phyloP scores from a whole-genome alignment of 495 filamentous ascomycete genomes.

The Chlorociboria aeruginascens region DNA sequence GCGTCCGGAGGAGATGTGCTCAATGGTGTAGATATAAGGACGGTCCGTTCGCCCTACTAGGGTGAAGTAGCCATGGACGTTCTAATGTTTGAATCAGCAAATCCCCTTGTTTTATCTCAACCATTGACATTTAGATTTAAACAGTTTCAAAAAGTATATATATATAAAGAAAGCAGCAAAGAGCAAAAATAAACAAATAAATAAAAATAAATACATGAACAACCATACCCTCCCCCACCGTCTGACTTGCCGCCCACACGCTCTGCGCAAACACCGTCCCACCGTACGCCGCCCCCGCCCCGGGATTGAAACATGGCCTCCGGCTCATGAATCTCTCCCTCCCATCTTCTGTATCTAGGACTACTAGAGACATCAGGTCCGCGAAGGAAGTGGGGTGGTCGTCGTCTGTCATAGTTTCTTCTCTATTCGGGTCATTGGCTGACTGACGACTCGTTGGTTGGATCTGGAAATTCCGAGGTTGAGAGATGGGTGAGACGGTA shows the following conservation, averaged over 20 bases:
- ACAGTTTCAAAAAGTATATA: too few relatives aligned
- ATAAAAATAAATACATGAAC: conserved; percentile 43
- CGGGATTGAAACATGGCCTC: background rate
- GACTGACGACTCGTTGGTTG: too few relatives aligned
- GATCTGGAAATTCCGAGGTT: too few relatives aligned
- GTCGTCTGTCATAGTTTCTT: too few relatives aligned
- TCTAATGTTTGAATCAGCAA: conserved; percentile 25
- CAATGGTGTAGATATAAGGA: conserved; percentile 49
- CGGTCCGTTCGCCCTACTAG: conserved; percentile 35
- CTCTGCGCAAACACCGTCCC: conserved; percentile 60
- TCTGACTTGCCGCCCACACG: conserved; percentile 46
- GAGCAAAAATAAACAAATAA: background rate
- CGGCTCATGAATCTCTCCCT: background rate
- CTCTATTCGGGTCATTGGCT: too few relatives aligned
- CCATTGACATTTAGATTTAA: too few relatives aligned
- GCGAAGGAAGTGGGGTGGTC: background rate
- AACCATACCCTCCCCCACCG: conserved; percentile 37
- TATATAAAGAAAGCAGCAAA: too few relatives aligned
- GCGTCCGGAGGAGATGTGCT: conserved; percentile 39
- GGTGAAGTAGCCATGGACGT: conserved; percentile 60
- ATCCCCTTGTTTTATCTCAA: too few relatives aligned
- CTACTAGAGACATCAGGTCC: background rate
- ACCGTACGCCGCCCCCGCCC: conserved; percentile 35
- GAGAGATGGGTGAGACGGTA: too few relatives aligned
- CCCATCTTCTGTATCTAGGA: background rate